These are phyloP conservation scores for Dendrobium catenatum DNA, from an alignment of 106 monocot genomes.

Conservation along the genomic window DNA sequence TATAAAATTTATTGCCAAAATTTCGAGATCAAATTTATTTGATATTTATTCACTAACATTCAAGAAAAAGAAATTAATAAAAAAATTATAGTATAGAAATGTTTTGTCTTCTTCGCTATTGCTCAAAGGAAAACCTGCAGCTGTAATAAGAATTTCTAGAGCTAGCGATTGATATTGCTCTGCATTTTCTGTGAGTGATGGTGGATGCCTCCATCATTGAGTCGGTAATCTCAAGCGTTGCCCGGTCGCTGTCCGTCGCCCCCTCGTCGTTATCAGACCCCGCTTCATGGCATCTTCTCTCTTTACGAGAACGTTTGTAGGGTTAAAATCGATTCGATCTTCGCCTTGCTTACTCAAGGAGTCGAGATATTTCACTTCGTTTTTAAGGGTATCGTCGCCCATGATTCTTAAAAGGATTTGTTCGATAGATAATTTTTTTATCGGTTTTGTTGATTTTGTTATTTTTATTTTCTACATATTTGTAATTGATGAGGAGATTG, in stretches of 20 bases:
- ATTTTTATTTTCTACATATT: neutral
- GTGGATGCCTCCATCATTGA: neutral
- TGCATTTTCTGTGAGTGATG: too few relatives aligned
- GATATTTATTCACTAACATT: too few relatives aligned
- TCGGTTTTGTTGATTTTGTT: neutral
- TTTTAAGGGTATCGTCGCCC: slow-evolving; percentile 17
- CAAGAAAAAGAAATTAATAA: too few relatives aligned
- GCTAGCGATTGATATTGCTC: too few relatives aligned
- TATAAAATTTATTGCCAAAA: too few relatives aligned
- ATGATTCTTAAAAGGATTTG: neutral
- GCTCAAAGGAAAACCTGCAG: too few relatives aligned
- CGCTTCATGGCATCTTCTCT: slow-evolving; percentile 24
- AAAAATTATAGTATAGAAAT: too few relatives aligned
- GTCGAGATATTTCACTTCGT: slow-evolving; percentile 10
- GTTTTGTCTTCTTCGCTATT: too few relatives aligned
- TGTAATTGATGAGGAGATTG: neutral
- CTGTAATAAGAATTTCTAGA: too few relatives aligned
- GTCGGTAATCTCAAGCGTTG: neutral
- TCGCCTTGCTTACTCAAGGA: slow-evolving; percentile 5
- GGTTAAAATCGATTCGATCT: slow-evolving; percentile 20
- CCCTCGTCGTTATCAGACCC: neutral
- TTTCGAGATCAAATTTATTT: too few relatives aligned
- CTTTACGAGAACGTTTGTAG: slow-evolving; percentile 20
- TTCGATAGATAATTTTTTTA: neutral
- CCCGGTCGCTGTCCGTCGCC: neutral